phyloP scores from a whole-genome alignment of 345 rosid species.

The Balakata baccata region DNA sequence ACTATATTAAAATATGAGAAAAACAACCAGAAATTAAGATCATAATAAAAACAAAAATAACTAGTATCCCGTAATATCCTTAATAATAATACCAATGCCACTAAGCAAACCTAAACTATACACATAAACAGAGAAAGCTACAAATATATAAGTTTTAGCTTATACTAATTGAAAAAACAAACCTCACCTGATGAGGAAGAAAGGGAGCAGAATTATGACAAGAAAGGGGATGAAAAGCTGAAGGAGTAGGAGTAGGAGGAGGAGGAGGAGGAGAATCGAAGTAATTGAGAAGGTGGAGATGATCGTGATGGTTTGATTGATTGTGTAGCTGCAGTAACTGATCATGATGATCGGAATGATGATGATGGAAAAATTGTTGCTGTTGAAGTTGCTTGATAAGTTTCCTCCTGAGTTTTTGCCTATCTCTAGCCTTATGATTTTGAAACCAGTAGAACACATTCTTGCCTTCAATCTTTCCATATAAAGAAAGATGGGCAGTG shows the following conservation, averaged over 20 bases:
- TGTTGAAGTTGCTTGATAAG: constrained; percentile 63
- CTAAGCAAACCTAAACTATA: too few relatives aligned
- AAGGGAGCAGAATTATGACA: constrained; percentile 24
- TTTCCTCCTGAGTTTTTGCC: constrained; percentile 76
- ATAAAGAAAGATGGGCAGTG: constrained; percentile 67
- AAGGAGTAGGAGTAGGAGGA: constrained; percentile 27
- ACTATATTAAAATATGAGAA: too few relatives aligned
- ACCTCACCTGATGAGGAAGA: constrained; percentile 44
- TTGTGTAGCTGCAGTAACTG: too few relatives aligned
- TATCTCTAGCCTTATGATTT: constrained; percentile 94
- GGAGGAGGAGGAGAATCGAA: constrained; percentile 36
- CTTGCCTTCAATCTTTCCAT: constrained; percentile 86
- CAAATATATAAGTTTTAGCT: too few relatives aligned
- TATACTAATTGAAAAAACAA: too few relatives aligned
- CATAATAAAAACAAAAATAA: too few relatives aligned
- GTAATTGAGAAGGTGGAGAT: constrained; percentile 18
- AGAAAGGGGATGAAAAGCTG: constrained; percentile 14
- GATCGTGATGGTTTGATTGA: too few relatives aligned
- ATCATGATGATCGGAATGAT: not conserved
- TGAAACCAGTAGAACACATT: constrained; percentile 97
- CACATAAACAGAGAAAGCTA: too few relatives aligned
- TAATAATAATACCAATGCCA: too few relatives aligned
- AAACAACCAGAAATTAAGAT: too few relatives aligned
- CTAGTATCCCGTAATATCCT: too few relatives aligned
- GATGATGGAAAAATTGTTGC: constrained; percentile 30